Evolutionary conservation across 495 filamentous ascomycete genomes (phyloP), one percentile per base, ranked within the genome.

Genomic region (Lophiotrema nucula): DNA sequence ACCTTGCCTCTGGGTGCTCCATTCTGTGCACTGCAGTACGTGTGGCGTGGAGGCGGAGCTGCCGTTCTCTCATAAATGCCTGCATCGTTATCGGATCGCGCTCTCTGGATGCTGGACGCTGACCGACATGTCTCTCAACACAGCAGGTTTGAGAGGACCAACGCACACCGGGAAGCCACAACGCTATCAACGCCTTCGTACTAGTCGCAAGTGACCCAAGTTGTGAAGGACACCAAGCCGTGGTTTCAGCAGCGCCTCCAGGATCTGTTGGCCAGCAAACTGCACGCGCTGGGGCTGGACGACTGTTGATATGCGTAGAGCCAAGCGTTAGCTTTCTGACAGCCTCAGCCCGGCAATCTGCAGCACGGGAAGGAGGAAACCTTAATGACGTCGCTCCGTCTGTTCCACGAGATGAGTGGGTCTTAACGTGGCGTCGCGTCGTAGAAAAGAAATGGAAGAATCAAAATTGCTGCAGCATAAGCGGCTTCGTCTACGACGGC

Each of bases 351-450:
- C 49, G 51, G 52, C 46, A 56, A 53, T 53, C 42, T 64, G 50
- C 44, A 52, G 49, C 24, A 47, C 56, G 52, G 47, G 47, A 57
- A 47, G 48, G 37, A 26, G 42, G 48, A 25, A 57, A 57, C 22
- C 62, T 57, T 56, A 43, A 65, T 65, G 62, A 65, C 62, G 62
- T 65, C 51, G 56, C 42, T 51, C 26, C 47, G 51, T 19, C 25
- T 16, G 31, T 61, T 37, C 62, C 62, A 60, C 56, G 62, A 65
- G 56, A 56, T 47, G 47, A 48, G 62, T 65, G 62, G 62, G 56
- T 52, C 56, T 39, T 19, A 60, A 60, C 51, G 62, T 65, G 62
- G 62, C 62, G 62, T 47, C 28, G 27, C 47, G 57, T 57, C 39
- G 46, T 47, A 37, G 33, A 53, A 58, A 38, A 25, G 26, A 15